These are phyloP conservation scores for Parietichytrium sp. DNA, from an alignment of 108 stramenopile genomes.

Conservation along the genomic window DNA sequence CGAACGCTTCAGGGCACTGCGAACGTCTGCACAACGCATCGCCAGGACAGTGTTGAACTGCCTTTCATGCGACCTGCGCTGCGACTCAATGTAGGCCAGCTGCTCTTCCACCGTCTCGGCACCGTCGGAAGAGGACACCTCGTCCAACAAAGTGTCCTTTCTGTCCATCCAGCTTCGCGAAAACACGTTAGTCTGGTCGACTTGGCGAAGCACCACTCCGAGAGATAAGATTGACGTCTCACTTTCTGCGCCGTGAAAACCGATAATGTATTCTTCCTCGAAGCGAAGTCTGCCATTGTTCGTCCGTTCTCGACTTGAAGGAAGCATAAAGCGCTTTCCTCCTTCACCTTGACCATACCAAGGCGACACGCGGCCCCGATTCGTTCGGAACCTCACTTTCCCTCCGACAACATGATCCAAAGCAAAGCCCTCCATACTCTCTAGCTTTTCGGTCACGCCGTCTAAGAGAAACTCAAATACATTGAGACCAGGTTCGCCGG, in stretches of 20 bases:
- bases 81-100: not conserved
- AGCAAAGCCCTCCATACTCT: not conserved
- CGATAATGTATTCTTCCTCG: constrained; percentile 20
- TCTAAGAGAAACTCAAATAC: not conserved
- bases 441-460: not conserved
- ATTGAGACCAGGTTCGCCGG: not conserved
- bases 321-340: constrained; percentile 6
- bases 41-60: constrained; percentile 37
- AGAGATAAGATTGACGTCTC: not conserved
- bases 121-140: not conserved
- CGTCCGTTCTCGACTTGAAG: not conserved
- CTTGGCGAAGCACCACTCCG: constrained; percentile 1
- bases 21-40: constrained; percentile 15
- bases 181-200: constrained; percentile 32
- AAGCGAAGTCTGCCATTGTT: not conserved
- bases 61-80: not conserved
- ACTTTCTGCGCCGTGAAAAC: not conserved
- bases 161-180: constrained; percentile 18
- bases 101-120: constrained; percentile 4
- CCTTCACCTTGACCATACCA: constrained; percentile 17
- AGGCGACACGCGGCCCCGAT: not conserved
- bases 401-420: constrained; percentile 12
- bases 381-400: constrained; percentile 26
- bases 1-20: not conserved
- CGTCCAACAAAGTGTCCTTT: constrained; percentile 4